phyloP scores from a whole-genome alignment of 306 rosid species.

The Nissolia schottii region DNA sequence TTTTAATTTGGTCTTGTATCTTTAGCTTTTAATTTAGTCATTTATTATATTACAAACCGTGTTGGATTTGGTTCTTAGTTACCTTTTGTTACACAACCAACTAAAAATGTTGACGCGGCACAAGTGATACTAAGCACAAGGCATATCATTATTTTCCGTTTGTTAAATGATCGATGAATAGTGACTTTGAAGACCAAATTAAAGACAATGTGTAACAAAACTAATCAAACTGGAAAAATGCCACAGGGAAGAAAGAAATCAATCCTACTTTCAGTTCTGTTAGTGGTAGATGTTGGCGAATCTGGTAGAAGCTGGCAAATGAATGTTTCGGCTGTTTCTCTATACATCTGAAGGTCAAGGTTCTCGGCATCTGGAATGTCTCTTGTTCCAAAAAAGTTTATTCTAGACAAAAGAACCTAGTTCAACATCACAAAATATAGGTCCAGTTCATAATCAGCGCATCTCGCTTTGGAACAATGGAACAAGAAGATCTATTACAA shows the following conservation, averaged over 20 bases:
- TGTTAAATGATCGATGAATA: too few relatives aligned
- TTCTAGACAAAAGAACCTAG: slow-evolving; percentile 64
- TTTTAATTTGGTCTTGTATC: too few relatives aligned
- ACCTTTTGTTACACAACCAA: too few relatives aligned
- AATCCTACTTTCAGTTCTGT: slow-evolving; percentile 52
- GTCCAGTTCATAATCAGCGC: background rate
- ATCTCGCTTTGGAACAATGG: background rate
- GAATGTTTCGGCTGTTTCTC: slow-evolving; percentile 52
- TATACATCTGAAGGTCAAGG: slow-evolving; percentile 63
- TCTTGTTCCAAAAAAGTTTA: slow-evolving; percentile 46
- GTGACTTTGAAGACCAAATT: too few relatives aligned
- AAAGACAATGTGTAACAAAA: too few relatives aligned
- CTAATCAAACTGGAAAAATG: slow-evolving; percentile 9
- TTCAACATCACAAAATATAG: slow-evolving; percentile 27
- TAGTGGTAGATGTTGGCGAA: slow-evolving; percentile 59
- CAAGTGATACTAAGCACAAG: too few relatives aligned
- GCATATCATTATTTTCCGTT: too few relatives aligned
- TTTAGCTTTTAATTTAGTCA: too few relatives aligned
- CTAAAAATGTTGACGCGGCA: too few relatives aligned
- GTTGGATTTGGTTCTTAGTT: too few relatives aligned
- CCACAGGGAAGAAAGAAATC: slow-evolving; percentile 8
- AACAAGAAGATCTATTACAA: background rate
- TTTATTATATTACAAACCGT: too few relatives aligned
- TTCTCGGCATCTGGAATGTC: slow-evolving; percentile 37
- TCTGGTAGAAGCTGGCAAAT: slow-evolving; percentile 60